Evolutionary conservation across 2,329 filamentous ascomycete species (phyloP), one percentile per base, ranked within the genome.

Genomic region (Tolypocladium endophyticum): DNA sequence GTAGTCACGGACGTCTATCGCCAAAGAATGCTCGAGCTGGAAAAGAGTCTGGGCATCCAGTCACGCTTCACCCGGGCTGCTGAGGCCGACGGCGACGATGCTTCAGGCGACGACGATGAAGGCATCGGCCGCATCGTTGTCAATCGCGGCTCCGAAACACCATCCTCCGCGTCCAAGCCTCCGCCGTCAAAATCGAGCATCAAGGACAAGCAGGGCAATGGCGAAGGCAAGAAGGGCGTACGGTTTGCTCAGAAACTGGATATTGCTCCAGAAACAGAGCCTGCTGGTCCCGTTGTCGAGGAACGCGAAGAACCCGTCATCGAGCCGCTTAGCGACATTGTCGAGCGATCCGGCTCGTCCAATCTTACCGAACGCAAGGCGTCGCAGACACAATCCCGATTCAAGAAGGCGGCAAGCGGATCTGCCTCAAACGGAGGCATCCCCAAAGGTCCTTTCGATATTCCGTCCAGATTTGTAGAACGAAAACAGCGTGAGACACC

Each of bases 21-120:
- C 38, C 80, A 83, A 65, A 83, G 90, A 65, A 97, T 99, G 94
- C 81, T 88, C 53, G 89, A 92, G 64, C 78, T 99, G 5, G 89
- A 97, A 72, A 80, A 87, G 69, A 87, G 86, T 63, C 80, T 97
- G 0, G 81, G 79, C n/a, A 82, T 87, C 63, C 82, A 77, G 63
- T 78, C 78, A 3, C 74, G 75, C 18, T 78, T 77, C 55, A 75
- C 73, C 79, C 69, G 87, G 82, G 68, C 84, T 80, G 58, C 84
- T 82, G 67, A 68, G 62, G 69, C 67, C 59, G 70, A 73, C 3
- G 72, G 74, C 1, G 71, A 74, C 14, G 73, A 73, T 8, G 67
- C 73, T 5, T 68, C 69, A 16, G 69, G 61, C 0, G 71, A 75
- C 16, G 74, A 76, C 23, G 73, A 80, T 30, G 80, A 83, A 62